Evolutionary conservation across 2,329 filamentous ascomycete genomes (phyloP).

Genomic region (Pseudonectria buxi): DNA sequence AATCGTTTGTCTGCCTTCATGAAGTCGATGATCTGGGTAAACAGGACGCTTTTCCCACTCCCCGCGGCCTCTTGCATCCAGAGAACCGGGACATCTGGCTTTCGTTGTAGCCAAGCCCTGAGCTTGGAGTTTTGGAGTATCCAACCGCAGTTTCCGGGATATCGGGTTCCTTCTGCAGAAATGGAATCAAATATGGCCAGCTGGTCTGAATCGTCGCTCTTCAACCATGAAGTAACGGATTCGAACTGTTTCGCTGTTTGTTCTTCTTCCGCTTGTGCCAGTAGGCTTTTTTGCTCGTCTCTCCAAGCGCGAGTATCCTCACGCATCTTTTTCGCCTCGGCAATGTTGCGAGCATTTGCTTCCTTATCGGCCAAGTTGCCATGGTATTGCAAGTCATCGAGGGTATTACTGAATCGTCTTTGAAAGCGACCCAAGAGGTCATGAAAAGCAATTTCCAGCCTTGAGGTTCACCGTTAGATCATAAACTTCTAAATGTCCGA

Average conservation of each 20-base stretch:
- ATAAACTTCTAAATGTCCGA: fast-evolving
- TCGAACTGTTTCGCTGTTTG: constrained; percentile 3
- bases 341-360: constrained; percentile 26
- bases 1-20: constrained; percentile 1
- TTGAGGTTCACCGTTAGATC: constrained; percentile 14
- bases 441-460: constrained; percentile 30
- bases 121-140: constrained; percentile 5
- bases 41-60: constrained; percentile 10
- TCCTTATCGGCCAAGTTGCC: constrained; percentile 25
- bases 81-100: constrained; percentile 3
- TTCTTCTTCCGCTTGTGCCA: constrained; percentile 2
- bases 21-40: constrained; percentile 9
- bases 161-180: not conserved
- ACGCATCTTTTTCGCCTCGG: constrained; percentile 14
- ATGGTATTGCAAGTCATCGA: constrained; percentile 27
- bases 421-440: constrained; percentile 33
- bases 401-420: constrained; percentile 25
- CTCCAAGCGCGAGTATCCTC: constrained; percentile 7
- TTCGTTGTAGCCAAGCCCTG: not conserved
- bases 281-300: constrained; percentile 3
- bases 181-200: constrained; percentile 5
- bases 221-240: constrained; percentile 7
- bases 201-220: constrained; percentile 7
- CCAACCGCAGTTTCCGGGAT: constrained; percentile 8
- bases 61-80: constrained; percentile 10